phyloP scores from a whole-genome alignment of 2,329 filamentous ascomycete genomes.

The Pyricularia sp. region DNA sequence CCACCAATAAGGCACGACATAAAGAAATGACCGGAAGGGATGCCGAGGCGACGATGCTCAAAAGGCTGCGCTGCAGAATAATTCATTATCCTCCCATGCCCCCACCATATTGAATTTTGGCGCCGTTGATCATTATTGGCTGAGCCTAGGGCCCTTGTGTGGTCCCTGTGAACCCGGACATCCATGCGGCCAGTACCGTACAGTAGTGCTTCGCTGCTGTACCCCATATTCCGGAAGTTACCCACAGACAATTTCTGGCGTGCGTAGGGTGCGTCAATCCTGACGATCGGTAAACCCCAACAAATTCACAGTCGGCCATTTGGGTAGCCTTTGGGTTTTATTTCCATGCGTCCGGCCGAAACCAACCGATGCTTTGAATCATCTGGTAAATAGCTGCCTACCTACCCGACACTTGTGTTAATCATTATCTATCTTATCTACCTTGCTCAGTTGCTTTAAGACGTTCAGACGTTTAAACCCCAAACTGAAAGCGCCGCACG shows the following conservation, averaged over 20 bases:
- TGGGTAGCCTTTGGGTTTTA: not conserved
- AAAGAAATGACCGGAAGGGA: not conserved
- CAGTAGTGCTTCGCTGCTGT: not conserved
- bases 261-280: not conserved
- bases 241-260: not conserved
- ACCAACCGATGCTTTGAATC: not conserved
- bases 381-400: not conserved
- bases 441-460: not conserved
- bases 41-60: not conserved
- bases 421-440: not conserved
- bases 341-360: constrained; percentile 1
- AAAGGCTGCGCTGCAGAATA: not conserved
- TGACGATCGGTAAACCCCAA: not conserved
- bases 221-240: not conserved
- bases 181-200: not conserved
- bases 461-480: not conserved
- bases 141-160: not conserved
- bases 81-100: not conserved
- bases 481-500: not conserved
- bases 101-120: not conserved
- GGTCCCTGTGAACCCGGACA: not conserved
- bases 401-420: not conserved
- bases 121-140: not conserved
- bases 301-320: not conserved
- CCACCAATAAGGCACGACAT: not conserved